These are phyloP conservation scores for Clonostachys solani DNA, from an alignment of 2,329 filamentous ascomycete species.

Conservation along the genomic window DNA sequence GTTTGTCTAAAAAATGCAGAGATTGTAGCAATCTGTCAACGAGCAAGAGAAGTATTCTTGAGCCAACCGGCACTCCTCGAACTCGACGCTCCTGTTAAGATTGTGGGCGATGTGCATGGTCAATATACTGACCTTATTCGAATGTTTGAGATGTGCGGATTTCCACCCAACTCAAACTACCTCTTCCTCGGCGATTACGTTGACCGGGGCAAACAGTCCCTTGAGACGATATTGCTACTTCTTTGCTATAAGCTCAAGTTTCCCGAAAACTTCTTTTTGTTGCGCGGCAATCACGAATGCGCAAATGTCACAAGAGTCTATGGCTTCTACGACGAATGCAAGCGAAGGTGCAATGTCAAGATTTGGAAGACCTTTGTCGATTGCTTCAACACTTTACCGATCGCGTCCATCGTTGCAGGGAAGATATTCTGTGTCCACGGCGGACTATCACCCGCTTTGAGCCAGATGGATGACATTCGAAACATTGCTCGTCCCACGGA, in stretches of 20 bases:
- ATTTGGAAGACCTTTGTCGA: slow-evolving; percentile 98
- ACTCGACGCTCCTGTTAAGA: slow-evolving; percentile 91
- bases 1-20: slow-evolving; percentile 97
- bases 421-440: slow-evolving; percentile 99
- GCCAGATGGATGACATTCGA: slow-evolving; percentile 97
- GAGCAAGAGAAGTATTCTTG: slow-evolving; percentile 83
- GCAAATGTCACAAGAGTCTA: slow-evolving; percentile 95
- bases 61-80: slow-evolving; percentile 90
- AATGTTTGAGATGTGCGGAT: slow-evolving; percentile 98
- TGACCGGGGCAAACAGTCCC: slow-evolving; percentile 89
- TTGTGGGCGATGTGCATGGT: slow-evolving; percentile 94
- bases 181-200: slow-evolving; percentile 96
- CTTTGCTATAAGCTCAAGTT: slow-evolving; percentile 97
- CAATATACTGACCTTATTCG: slow-evolving; percentile 95
- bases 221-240: slow-evolving; percentile 89
- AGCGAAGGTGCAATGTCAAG: slow-evolving; percentile 92
- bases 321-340: slow-evolving; percentile 98
- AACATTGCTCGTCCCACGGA: slow-evolving; percentile 94
- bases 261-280: slow-evolving; percentile 93
- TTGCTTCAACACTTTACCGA: slow-evolving; percentile 92
- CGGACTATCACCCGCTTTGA: slow-evolving; percentile 84
- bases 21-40: slow-evolving; percentile 88
- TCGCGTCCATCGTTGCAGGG: slow-evolving; percentile 91
- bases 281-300: slow-evolving; percentile 94
- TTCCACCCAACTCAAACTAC: slow-evolving; percentile 87